Base-by-base conservation (phyloP, 2,329 filamentous ascomycete genomes). In the Neocucurbitaria cava region DNA sequence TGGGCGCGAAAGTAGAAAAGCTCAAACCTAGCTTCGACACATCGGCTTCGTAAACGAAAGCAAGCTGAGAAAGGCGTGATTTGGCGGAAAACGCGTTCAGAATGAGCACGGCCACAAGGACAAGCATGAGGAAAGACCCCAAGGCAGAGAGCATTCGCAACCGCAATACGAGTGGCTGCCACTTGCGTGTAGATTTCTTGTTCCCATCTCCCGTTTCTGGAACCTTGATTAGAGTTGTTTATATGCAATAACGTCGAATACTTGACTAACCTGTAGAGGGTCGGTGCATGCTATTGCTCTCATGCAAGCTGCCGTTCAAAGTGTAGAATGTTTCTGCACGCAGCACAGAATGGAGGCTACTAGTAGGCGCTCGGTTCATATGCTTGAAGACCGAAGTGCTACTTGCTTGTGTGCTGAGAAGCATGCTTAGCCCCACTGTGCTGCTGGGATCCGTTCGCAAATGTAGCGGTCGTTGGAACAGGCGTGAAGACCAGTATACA, bases 1-100 rank as follows among this genome's bases (percentile, higher is more conserved):
- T 62, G 8, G 65, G 65, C 13, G 63, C 62, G 26, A 66, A 63
- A 0, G 52, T 56, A 1, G 56, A 52, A 13, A 66, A 54, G 31
- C 56, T 58, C 5, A 59, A 33, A 1, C 46, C 49, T 6, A 62
- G 49, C 3, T 46, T 49, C 11, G 61, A 59, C 6, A 66, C 30
- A 31, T 63, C 51, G 3, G 58, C 47, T 49, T 66, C 43, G 38
- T 64, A 66, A 1, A 57, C 46, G 26, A 68, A 66, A 3, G 56
- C 63, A 23, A 48, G 18, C 38, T 64, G 59, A n/a, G 60, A 65
- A 5, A 65, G 52, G n/a, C 46, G 42, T 5, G 61, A 62, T 26
- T 42, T 33, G 0, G 45, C 28, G 2, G 61, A 59, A 17, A 61
- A 62, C 1, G 51, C 47, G 21, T 59, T 47, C 21, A 64, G 26